Percentiles rank a stretch among this genome's conserved stretches.
phyloP scores from a whole-genome alignment of 139 green algal genomes.

The Coelastrella sp. region DNA sequence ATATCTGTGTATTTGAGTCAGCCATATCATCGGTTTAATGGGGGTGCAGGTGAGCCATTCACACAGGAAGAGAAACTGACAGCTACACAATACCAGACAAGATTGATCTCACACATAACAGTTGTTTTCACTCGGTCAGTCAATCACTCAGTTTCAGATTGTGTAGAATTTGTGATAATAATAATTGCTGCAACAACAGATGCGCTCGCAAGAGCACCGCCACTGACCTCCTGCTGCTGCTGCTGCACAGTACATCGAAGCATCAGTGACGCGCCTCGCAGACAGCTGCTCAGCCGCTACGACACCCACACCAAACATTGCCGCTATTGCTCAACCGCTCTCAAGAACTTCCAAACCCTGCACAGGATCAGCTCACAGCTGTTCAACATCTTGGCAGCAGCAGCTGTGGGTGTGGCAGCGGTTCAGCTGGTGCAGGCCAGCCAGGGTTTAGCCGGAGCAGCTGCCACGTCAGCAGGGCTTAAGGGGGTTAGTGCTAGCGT shows the following conservation, averaged over 20 bases:
- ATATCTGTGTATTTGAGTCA: too few relatives aligned
- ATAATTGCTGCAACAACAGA: too few relatives aligned
- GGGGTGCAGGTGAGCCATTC: too few relatives aligned
- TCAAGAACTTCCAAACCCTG: neutral
- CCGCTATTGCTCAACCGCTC: slow-evolving; percentile 20
- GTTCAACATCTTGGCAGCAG: slow-evolving; percentile 24
- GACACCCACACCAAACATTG: slow-evolving; percentile 37
- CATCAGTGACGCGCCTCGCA: neutral
- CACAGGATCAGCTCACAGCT: neutral
- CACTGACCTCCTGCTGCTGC: slow-evolving; percentile 5
- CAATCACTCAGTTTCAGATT: too few relatives aligned
- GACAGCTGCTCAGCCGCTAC: slow-evolving; percentile 25
- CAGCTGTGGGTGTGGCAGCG: slow-evolving; percentile 14
- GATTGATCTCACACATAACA: too few relatives aligned
- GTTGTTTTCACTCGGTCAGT: too few relatives aligned
- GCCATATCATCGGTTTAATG: too few relatives aligned
- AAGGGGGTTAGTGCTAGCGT: neutral
- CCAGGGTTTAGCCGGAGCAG: slow-evolving; percentile 1
- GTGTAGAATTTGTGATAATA: too few relatives aligned
- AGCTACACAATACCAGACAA: too few relatives aligned
- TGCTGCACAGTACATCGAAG: neutral
- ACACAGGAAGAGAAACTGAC: too few relatives aligned
- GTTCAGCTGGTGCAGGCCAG: neutral
- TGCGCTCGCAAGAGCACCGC: too few relatives aligned
- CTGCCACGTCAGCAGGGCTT: neutral